phyloP scores from a whole-genome alignment of 2,329 filamentous ascomycete species.

The Fusarium graminum region DNA sequence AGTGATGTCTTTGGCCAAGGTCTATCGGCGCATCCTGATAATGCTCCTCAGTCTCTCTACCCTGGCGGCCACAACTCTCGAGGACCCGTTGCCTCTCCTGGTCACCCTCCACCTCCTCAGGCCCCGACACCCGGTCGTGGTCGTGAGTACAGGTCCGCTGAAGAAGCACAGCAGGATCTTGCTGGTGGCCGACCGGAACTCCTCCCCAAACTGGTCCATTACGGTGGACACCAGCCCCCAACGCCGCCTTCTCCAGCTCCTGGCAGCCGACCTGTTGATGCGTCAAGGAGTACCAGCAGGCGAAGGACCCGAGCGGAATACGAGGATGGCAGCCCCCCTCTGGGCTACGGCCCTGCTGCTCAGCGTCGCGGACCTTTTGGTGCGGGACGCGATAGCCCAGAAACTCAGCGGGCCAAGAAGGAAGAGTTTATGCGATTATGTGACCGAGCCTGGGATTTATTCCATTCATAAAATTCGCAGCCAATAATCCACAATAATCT shows the following conservation, averaged over 20 bases:
- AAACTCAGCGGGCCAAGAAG: conserved; percentile 86
- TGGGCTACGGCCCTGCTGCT: conserved; percentile 78
- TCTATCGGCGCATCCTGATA: conserved; percentile 73
- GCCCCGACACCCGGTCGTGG: conserved; percentile 72
- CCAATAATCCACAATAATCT: conserved; percentile 39
- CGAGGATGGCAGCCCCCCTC: conserved; percentile 90
- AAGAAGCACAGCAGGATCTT: conserved; percentile 92
- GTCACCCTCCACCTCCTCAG: conserved; percentile 71
- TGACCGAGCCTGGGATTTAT: conserved; percentile 93
- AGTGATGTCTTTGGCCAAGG: conserved; percentile 93
- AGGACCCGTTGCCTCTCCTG: conserved; percentile 81
- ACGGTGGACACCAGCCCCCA: conserved; percentile 92
- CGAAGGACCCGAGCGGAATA: conserved; percentile 90
- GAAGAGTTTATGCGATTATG: conserved; percentile 92
- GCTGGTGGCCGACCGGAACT: conserved; percentile 93
- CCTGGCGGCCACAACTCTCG: conserved; percentile 73
- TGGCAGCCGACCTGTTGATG: conserved; percentile 61
- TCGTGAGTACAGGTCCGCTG: conserved; percentile 93
- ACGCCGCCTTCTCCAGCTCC: conserved; percentile 86
- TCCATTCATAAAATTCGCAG: conserved; percentile 78
- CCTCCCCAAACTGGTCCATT: conserved; percentile 93
- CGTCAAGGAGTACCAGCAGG: conserved; percentile 72
- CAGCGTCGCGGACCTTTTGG: conserved; percentile 79
- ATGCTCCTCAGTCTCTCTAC: conserved; percentile 62
- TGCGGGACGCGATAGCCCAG: conserved; percentile 84